phyloP scores from a whole-genome alignment of 2,329 filamentous ascomycete genomes.

The Alternaria sp. region DNA sequence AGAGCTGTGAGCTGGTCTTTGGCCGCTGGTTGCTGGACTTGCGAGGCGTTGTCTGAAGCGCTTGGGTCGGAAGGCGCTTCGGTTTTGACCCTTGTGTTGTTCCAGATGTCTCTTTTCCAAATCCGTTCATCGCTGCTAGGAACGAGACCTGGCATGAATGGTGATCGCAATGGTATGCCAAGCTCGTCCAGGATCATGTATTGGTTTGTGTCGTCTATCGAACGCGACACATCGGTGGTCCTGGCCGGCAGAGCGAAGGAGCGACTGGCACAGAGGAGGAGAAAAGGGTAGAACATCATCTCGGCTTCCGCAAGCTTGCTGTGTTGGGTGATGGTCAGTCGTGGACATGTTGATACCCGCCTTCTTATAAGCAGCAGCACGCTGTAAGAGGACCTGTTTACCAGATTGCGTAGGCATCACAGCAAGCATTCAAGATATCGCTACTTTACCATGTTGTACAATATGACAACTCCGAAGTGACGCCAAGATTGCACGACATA shows the following conservation, averaged over 20 bases:
- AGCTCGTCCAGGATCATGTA: neutral
- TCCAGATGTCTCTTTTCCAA: neutral
- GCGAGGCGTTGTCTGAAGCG: neutral
- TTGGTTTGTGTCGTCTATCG: neutral
- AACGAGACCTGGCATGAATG: neutral
- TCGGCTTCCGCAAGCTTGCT: neutral
- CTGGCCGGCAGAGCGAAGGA: neutral
- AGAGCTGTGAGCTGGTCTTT: neutral
- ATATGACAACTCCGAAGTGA: neutral
- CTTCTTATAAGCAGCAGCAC: neutral
- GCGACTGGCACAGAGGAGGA: neutral
- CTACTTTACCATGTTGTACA: neutral
- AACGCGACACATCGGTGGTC: neutral
- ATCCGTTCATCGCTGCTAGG: neutral
- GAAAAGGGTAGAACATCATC: neutral
- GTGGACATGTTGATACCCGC: neutral
- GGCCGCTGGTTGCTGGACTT: neutral
- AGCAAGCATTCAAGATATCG: neutral
- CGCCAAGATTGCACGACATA: neutral
- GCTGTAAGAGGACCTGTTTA: neutral
- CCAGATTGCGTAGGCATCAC: neutral
- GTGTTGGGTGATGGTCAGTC: neutral
- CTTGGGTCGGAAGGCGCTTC: neutral
- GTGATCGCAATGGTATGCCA: neutral
- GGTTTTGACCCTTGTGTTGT: neutral